Evolutionary conservation across 495 filamentous ascomycete species (phyloP).

Genomic region (Neurospora sp.): DNA sequence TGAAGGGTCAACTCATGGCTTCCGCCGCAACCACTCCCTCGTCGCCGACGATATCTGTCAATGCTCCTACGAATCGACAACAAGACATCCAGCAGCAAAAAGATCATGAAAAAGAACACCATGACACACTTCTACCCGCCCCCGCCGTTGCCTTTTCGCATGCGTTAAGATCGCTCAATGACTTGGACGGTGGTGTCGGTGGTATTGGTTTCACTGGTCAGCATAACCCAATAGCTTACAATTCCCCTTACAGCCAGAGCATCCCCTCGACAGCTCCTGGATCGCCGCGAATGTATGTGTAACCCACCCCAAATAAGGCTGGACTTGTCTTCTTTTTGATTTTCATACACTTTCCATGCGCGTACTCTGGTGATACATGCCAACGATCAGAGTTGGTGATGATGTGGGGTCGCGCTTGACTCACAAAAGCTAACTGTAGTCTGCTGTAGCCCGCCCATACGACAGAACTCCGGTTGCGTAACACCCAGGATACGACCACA

Average conservation of each 20-base stretch:
- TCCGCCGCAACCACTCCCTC: constrained; percentile 20
- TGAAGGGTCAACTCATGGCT: constrained; percentile 34
- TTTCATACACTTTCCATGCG: neutral
- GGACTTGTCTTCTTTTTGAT: neutral
- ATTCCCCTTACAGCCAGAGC: constrained; percentile 39
- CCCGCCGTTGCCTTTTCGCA: constrained; percentile 20
- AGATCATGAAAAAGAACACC: neutral
- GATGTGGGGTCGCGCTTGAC: neutral
- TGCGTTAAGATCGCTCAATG: constrained; percentile 27
- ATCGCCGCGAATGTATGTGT: constrained; percentile 44
- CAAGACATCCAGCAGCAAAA: neutral
- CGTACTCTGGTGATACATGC: neutral
- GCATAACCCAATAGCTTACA: constrained; percentile 19
- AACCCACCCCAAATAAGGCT: neutral
- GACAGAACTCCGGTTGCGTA: constrained; percentile 51
- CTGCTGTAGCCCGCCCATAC: constrained; percentile 36
- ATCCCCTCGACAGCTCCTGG: constrained; percentile 43
- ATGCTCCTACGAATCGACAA: constrained; percentile 5
- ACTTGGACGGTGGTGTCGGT: constrained; percentile 10
- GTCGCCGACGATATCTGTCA: constrained; percentile 17
- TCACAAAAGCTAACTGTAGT: constrained; percentile 11
- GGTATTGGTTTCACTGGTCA: constrained; percentile 14
- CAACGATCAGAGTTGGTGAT: neutral
- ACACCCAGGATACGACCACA: constrained; percentile 57
- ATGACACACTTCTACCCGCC: constrained; percentile 15